Evolutionary conservation across 2,329 filamentous ascomycete species (phyloP).

Genomic region (Cytospora schulzeri): DNA sequence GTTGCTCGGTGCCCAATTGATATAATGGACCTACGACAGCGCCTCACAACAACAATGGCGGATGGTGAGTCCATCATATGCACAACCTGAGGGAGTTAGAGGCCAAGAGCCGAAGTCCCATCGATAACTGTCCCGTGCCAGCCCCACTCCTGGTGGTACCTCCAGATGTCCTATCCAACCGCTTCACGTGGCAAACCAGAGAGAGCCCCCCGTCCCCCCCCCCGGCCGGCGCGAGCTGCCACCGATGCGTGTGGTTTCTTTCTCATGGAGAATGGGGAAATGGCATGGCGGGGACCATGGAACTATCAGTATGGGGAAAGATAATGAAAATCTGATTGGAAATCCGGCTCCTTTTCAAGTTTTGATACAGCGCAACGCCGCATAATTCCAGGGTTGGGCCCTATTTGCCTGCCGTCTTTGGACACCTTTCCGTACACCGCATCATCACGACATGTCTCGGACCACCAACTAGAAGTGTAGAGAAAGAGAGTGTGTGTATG

Average conservation of each 20-base stretch:
- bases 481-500: no score
- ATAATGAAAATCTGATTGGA: neutral
- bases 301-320: neutral
- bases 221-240: no score
- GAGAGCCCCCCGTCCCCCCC: neutral
- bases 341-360: neutral
- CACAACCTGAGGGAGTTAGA: neutral
- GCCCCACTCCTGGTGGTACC: conserved; percentile 4
- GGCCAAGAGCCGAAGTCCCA: no score
- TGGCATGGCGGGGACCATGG: neutral
- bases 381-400: neutral
- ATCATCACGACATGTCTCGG: neutral
- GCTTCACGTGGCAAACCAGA: conserved; percentile 12
- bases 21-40: no score
- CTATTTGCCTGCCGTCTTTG: neutral
- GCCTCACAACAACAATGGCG: no score
- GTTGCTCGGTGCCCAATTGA: no score
- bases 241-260: neutral
- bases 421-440: neutral
- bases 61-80: neutral
- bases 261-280: no score
- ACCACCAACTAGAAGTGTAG: no score
- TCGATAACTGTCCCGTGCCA: neutral
- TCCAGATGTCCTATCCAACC: neutral
- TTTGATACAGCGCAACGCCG: neutral